phyloP scores from a whole-genome alignment of 2,329 filamentous ascomycete species.

The Epicoccum nigrum region DNA sequence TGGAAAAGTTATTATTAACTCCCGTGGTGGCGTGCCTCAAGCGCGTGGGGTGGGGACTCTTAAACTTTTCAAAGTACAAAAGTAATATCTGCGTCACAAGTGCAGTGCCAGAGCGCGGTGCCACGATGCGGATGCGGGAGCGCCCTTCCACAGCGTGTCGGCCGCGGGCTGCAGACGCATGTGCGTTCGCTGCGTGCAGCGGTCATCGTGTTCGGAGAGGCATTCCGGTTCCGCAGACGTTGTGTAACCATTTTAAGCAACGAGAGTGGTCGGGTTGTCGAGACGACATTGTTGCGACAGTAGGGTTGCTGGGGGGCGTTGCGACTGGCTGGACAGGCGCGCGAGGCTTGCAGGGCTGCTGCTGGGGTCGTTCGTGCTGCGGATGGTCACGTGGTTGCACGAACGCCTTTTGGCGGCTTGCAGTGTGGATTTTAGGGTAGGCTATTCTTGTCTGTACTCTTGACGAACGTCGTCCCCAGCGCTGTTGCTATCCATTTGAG shows the following conservation, averaged over 20 bases:
- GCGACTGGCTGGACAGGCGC: constrained; percentile 10
- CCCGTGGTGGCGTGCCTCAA: too few species aligned
- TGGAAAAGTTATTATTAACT: too few species aligned
- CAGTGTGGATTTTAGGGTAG: not conserved
- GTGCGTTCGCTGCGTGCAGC: not conserved
- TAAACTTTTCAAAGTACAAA: too few species aligned
- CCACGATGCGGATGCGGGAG: constrained; percentile 13
- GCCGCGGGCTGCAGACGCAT: constrained; percentile 10
- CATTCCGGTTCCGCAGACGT: constrained; percentile 20
- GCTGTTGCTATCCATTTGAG: constrained; percentile 1
- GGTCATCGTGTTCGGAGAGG: too few species aligned
- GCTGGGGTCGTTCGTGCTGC: constrained; percentile 3
- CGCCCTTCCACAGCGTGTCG: constrained; percentile 1
- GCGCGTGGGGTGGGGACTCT: too few species aligned
- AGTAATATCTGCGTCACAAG: constrained; percentile 10
- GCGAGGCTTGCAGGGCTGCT: not conserved
- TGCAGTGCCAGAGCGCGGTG: constrained; percentile 3
- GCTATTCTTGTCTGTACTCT: constrained; percentile 5
- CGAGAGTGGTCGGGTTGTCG: constrained; percentile 5
- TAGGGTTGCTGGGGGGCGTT: not conserved
- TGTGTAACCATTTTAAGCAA: constrained; percentile 17
- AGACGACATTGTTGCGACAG: not conserved
- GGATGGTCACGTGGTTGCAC: not conserved
- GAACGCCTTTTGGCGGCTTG: constrained; percentile 9
- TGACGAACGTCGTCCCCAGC: not conserved